Evolutionary conservation across 2,329 filamentous ascomycete genomes (phyloP), one percentile per base, ranked within the genome.

Genomic region (Amauroascus niger): DNA sequence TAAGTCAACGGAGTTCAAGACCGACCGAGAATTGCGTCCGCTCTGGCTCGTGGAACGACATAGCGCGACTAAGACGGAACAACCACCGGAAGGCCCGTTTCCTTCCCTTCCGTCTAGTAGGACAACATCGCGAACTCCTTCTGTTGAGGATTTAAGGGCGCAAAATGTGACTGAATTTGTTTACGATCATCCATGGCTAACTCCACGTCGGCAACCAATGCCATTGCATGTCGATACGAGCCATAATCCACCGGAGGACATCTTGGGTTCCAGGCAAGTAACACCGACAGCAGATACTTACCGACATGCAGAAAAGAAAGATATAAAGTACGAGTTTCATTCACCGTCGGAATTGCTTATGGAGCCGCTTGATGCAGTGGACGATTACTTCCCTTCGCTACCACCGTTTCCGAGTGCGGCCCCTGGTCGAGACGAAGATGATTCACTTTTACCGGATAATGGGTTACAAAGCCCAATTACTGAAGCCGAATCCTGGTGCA

Each of bases 31-130:
- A 64, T 84, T 90, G 62, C 83, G 86, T 60, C 90, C 90, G 0
- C 72, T 96, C 7, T 91, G 87, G 68, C 81, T 95, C 20, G 80
- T 95, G 6, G 87, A 94, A 67, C 82, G 76, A 28, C 79, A 76
- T 59, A 70, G 72, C 18, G 58, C 65, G 8, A 63, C 59, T 16
- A 76, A 77, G 61, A 63, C 66, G 16, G 70, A 66, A 58, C 65
- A 62, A 14, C 66, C 71, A 37, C 57, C 59, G 13, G 69, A 73
- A 24, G 73, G 74, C 49, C 62, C 69, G 3, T 66, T 74, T 45
- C 76, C 76, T 32, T 74, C 74, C n/a, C 65, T 79, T 9, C 76
- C 76, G 37, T 74, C 74, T 5, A 79, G 76, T 63, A 70, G 71
- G 59, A 69, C 66, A n/a, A 74, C 72, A 4, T 78, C 75, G 3